Base-by-base conservation (phyloP, 1,284 basidiomycete species). In the Anthracocystis setariae region DNA sequence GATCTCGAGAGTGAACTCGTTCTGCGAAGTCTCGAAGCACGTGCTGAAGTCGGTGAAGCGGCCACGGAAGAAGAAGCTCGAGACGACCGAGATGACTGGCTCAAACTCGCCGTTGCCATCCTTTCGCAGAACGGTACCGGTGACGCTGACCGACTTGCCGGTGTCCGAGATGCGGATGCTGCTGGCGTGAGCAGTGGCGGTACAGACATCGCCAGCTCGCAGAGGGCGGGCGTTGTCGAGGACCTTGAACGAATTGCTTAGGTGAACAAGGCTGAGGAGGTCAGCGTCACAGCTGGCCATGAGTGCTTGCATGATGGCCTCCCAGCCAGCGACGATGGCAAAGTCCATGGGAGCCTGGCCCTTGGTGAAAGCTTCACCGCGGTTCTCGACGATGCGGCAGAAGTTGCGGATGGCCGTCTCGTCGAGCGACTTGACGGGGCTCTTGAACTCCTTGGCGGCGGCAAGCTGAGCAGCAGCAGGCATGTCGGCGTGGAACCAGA, bases 61-160 rank as follows among this genome's bases (percentile, higher is more conserved):
- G 58, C 95, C 95, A 67, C 96, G 93, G 86, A 96, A 98, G 63
- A 98, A 88, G 90, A 98, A 98, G 33, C 93, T 88, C 0, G 94
- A 98, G 35, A 90, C 87, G 68, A 98, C 94, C 83, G 98, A 92
- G 69, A 98, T 92, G 82, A 95, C 90, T 91, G 83, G 96, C 93
- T 84, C 91, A 92, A 83, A 96, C 92, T 33, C 90, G 24, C 65
- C 84, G 77, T 17, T 79, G 50, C 55, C 67, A 12, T 74, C 72
- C 44, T 76, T 59, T 24, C 77, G 75, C 27, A 71, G 48, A 13
- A 80, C 75, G 12, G 62, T 63, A 39, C 78, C 78, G 23, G 61
- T 57, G 43, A 80, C 73, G 46, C 70, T 64, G 55, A 80, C 78
- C 40, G 73, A 66, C 78, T 98, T 98, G 74, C 95, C 95, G 35